These are phyloP conservation scores for Peronosclerospora sorghi DNA, from an alignment of 352 stramenopile genomes.

Conservation along the genomic window DNA sequence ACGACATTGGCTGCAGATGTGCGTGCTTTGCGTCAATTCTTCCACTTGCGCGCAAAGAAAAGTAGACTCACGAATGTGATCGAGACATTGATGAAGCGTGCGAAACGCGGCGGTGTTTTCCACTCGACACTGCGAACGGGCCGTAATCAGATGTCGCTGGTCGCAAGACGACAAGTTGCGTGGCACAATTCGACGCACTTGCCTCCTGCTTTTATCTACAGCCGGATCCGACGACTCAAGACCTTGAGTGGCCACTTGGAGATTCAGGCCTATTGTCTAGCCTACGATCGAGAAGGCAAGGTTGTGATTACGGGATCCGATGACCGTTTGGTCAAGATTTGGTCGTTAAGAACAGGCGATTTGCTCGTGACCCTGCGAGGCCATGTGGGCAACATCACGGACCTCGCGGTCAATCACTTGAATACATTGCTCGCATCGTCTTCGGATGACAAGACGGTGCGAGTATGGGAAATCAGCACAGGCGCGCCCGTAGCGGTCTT, in stretches of 20 bases:
- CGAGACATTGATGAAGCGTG: conserved; percentile 23
- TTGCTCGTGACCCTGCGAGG: conserved; percentile 73
- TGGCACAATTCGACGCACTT: conserved; percentile 21
- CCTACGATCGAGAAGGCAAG: conserved; percentile 91
- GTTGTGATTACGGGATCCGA: conserved; percentile 96
- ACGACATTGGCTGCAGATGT: conserved; percentile 56
- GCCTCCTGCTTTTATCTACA: conserved; percentile 60
- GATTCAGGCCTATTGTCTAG: conserved; percentile 92
- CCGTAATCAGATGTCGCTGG: conserved; percentile 42
- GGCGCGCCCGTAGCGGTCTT: conserved; percentile 77
- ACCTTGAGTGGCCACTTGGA: conserved; percentile 89
- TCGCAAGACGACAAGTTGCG: conserved; percentile 44
- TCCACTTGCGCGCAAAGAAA: conserved; percentile 50
- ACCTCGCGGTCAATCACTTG: conserved; percentile 77
- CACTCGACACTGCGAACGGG: conserved; percentile 34
- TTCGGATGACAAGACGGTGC: conserved; percentile 84
- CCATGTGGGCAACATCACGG: conserved; percentile 84
- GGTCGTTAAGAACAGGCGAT: conserved; percentile 82
- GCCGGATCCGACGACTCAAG: conserved; percentile 65
- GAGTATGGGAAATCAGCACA: conserved; percentile 81
- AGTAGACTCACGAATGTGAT: conserved; percentile 22
- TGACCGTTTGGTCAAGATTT: conserved; percentile 96
- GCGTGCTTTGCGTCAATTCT: conserved; percentile 58
- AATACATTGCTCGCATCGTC: conserved; percentile 78
- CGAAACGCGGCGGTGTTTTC: conserved; percentile 33